Evolutionary conservation across 129 eudicot genomes (phyloP).

Genomic region (Flaveria trinervia): DNA sequence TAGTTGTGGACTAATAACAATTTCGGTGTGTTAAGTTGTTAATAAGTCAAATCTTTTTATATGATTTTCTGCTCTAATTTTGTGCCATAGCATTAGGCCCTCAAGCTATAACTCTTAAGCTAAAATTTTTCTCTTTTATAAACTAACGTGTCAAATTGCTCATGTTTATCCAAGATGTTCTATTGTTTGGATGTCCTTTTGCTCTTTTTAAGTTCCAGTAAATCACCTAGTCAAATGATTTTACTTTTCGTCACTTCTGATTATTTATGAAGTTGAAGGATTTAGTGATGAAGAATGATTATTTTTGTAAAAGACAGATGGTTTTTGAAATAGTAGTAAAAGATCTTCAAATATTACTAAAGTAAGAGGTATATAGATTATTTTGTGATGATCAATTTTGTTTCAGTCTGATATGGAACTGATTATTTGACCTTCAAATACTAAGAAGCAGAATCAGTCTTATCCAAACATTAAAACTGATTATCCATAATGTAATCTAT

Average conservation of each 20-base stretch:
- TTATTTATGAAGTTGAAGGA: neutral
- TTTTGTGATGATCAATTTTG: neutral
- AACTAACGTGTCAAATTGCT: neutral
- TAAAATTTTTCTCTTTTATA: neutral
- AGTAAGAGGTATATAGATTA: neutral
- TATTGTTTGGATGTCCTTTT: constrained; percentile 1
- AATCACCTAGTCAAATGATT: neutral
- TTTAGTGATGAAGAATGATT: neutral
- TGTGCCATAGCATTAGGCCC: constrained; percentile 9
- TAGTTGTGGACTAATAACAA: neutral
- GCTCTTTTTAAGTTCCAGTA: neutral
- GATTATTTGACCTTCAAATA: neutral
- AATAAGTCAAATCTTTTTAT: neutral
- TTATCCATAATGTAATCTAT: neutral
- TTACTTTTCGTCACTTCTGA: neutral
- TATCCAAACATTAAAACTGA: neutral
- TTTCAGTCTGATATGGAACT: neutral
- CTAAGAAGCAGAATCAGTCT: neutral
- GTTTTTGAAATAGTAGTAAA: neutral
- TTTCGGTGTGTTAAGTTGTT: constrained; percentile 15
- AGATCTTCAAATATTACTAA: neutral
- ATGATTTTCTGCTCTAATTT: constrained; percentile 9
- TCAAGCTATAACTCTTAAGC: neutral
- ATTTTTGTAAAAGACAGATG: neutral
- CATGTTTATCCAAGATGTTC: neutral